Conservation (phyloP, 805 yeast species). For the Hanseniaspora singularis region DNA sequence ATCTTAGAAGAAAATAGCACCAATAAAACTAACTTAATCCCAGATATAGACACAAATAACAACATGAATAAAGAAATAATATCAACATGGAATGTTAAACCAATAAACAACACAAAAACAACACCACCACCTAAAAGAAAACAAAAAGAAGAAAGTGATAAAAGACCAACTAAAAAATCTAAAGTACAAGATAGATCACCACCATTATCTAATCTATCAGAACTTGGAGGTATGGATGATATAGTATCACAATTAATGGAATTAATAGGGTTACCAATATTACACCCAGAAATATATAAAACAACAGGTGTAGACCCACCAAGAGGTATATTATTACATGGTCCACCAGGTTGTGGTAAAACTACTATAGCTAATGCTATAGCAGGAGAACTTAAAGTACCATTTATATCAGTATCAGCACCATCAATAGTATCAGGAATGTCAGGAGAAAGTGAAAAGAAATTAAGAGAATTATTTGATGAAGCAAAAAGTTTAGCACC, state of each 20-base stretch:
- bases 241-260: slow-evolving; percentile 82
- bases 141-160: slow-evolving; percentile 40
- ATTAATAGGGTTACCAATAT: slow-evolving; percentile 77
- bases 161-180: slow-evolving; percentile 31
- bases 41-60: slow-evolving; percentile 46
- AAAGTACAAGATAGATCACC: slow-evolving; percentile 51
- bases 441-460: slow-evolving; percentile 98
- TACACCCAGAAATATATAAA: slow-evolving; percentile 82
- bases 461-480: slow-evolving; percentile 80
- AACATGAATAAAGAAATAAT: slow-evolving; percentile 67
- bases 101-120: slow-evolving; percentile 16
- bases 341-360: slow-evolving; percentile 99
- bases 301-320: slow-evolving; percentile 93
- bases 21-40: slow-evolving; percentile 38
- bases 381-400: slow-evolving; percentile 89
- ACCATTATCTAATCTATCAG: slow-evolving; percentile 53
- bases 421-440: slow-evolving; percentile 96
- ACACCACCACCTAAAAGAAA: slow-evolving; percentile 26
- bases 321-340: slow-evolving; percentile 83
- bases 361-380: slow-evolving; percentile 92
- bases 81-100: slow-evolving; percentile 43
- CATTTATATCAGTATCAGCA: slow-evolving; percentile 81
- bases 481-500: slow-evolving; percentile 88
- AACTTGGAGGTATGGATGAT: slow-evolving; percentile 81
- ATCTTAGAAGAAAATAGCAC: slow-evolving; percentile 13